Evolutionary conservation across 164 flowering plant species (phyloP).

Genomic region (Vitis vinifera): ASM3070453v1 NC_081821.1:16069001-16069500

Average conservation of each 20-base stretch:
- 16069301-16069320: constrained; percentile 36
- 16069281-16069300: constrained; percentile 46
- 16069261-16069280: constrained; percentile 46
- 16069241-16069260: constrained; percentile 58
- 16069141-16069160: constrained; percentile 65
- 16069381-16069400: constrained; percentile 50
- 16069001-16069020: constrained; percentile 9
- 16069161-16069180: constrained; percentile 53
- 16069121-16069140: constrained; percentile 46
- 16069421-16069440: constrained; percentile 50
- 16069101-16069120: constrained; percentile 38
- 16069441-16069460: constrained; percentile 59
- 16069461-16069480: constrained; percentile 58
- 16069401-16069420: constrained; percentile 36
- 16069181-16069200: constrained; percentile 53
- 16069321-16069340: background rate
- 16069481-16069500: constrained; percentile 39
- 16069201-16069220: constrained; percentile 55
- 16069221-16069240: constrained; percentile 65
- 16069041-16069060: constrained; percentile 41
- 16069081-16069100: constrained; percentile 33
- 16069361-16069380: constrained; percentile 36
- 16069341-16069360: constrained; percentile 24
- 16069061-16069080: constrained; percentile 52
- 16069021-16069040: background rate